These are phyloP conservation scores for Mortierella sp. DNA, from an alignment of 371 early-diverging fungal genomes.

Conservation along the genomic window DNA sequence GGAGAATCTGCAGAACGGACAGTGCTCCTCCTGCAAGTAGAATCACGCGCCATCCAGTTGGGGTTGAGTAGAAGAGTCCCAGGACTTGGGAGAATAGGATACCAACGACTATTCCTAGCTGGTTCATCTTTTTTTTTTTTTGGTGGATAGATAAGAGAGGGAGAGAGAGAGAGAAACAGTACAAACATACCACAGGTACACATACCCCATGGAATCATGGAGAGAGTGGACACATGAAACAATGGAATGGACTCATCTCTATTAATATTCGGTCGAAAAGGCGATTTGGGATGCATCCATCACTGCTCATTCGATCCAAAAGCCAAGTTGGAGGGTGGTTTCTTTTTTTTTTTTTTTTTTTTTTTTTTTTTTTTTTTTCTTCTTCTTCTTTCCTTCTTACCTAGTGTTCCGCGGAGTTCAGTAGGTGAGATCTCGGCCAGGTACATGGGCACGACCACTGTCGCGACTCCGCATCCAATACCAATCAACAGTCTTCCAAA, in stretches of 20 bases:
- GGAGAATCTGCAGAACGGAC: constrained; percentile 66
- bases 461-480: constrained; percentile 83
- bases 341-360: no score
- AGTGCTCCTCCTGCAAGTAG: constrained; percentile 66
- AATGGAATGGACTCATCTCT: neutral
- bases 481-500: constrained; percentile 89
- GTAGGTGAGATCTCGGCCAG: constrained; percentile 87
- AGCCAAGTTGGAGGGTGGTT: no score
- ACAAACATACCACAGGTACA: no score
- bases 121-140: no score
- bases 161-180: no score
- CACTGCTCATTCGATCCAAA: no score
- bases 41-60: constrained; percentile 74
- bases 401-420: constrained; percentile 78
- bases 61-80: constrained; percentile 68
- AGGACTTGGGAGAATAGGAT: constrained; percentile 76
- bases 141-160: no score
- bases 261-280: no score
- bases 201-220: no score
- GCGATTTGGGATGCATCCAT: no score
- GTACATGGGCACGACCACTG: constrained; percentile 89
- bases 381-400: constrained; percentile 38
- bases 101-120: constrained; percentile 86
- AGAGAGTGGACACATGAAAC: no score
- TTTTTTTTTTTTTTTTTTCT: no score